Percentiles rank a stretch among this genome's conserved stretches.
Evolutionary conservation across 768 basidiomycete genomes (phyloP).

Genomic region (Mycena crocata): DNA sequence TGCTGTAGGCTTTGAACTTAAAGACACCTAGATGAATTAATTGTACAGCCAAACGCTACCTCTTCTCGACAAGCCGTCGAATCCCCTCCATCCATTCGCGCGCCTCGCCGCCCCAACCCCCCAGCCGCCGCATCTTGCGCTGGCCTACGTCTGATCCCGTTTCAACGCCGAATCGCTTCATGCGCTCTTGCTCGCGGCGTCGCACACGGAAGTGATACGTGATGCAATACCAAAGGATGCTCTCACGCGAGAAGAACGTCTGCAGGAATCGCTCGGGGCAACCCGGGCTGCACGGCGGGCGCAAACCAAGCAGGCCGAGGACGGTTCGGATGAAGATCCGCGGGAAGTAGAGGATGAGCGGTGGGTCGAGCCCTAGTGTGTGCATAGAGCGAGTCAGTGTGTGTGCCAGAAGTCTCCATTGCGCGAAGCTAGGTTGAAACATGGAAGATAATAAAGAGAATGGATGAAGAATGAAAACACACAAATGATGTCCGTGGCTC

Average conservation of each 20-base stretch:
- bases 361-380: slow-evolving; percentile 72
- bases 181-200: slow-evolving; percentile 37
- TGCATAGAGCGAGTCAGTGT: neutral
- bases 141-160: slow-evolving; percentile 40
- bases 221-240: too few species aligned
- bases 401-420: neutral
- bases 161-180: slow-evolving; percentile 47
- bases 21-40: too few species aligned
- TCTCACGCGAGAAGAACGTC: too few species aligned
- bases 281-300: slow-evolving; percentile 58
- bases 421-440: too few species aligned
- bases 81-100: slow-evolving; percentile 54
- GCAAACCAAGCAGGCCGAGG: slow-evolving; percentile 51
- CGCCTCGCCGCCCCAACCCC: slow-evolving; percentile 62
- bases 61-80: slow-evolving; percentile 37
- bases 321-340: slow-evolving; percentile 67
- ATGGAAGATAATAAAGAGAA: too few species aligned
- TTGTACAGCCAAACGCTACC: neutral
- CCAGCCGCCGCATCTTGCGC: slow-evolving; percentile 59
- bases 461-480: neutral
- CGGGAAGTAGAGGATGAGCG: slow-evolving; percentile 68
- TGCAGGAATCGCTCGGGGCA: slow-evolving; percentile 57
- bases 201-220: too few species aligned
- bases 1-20: too few species aligned
- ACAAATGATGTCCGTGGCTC: slow-evolving; percentile 69